Evolutionary conservation across 2,329 filamentous ascomycete species (phyloP).

Genomic region (Canariomyces notabilis): DNA sequence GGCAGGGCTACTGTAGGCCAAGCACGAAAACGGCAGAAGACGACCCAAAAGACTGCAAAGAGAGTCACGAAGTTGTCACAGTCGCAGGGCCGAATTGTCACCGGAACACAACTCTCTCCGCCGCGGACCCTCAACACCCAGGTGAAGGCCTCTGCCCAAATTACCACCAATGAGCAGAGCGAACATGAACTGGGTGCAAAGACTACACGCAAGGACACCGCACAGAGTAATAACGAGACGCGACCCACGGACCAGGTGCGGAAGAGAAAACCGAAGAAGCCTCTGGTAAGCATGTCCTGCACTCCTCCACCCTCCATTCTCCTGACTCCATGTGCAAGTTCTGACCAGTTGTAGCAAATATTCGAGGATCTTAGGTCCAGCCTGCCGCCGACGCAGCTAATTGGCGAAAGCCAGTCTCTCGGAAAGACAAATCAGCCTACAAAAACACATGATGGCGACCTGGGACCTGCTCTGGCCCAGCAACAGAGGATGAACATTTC

Average conservation of each 20-base stretch:
- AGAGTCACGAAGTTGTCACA: neutral
- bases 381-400: constrained; percentile 12
- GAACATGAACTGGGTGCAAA: no score
- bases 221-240: neutral
- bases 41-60: neutral
- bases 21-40: neutral
- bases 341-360: constrained; percentile 16
- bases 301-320: no score
- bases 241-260: neutral
- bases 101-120: no score
- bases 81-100: neutral
- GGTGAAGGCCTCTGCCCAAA: neutral
- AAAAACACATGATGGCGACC: neutral
- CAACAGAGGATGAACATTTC: neutral
- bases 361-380: constrained; percentile 8
- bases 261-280: constrained; percentile 20
- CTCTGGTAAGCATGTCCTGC: constrained; percentile 19
- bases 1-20: neutral
- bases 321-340: neutral
- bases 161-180: neutral
- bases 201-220: neutral
- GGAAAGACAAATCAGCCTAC: neutral
- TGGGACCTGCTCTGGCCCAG: neutral
- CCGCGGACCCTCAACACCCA: neutral
- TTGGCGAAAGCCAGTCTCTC: constrained; percentile 11